Evolutionary conservation across 176 grass and related monocot genomes (phyloP).

Genomic region (Panicum miliaceum): DNA sequence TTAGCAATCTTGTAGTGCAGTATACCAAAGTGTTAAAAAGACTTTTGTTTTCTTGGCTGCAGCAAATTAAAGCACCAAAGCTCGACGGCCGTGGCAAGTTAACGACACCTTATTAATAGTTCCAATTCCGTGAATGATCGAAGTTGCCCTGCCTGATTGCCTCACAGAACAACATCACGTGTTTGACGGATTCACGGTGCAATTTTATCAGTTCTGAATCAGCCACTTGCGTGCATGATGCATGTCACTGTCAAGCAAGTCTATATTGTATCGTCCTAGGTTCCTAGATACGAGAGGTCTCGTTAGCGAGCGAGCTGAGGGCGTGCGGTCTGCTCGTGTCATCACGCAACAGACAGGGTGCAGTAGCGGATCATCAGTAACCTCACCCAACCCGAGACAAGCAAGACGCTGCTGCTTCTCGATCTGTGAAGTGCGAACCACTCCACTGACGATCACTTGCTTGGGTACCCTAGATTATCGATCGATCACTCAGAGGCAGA

Average conservation of each 20-base stretch:
- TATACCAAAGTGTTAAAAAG: no score
- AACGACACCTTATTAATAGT: not conserved
- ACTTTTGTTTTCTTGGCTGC: no score
- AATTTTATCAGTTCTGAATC: not conserved
- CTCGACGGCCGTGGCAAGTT: not conserved
- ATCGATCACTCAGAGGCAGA: not conserved
- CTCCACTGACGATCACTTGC: not conserved
- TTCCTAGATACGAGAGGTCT: not conserved
- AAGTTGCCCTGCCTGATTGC: not conserved
- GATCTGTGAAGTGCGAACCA: not conserved
- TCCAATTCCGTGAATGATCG: not conserved
- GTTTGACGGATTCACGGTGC: not conserved
- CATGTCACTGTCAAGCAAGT: not conserved
- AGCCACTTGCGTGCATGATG: not conserved
- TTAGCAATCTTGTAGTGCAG: no score
- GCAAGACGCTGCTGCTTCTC: not conserved
- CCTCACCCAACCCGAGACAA: constrained; percentile 8
- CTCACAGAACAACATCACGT: constrained; percentile 2
- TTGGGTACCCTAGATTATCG: not conserved
- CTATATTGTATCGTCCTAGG: not conserved
- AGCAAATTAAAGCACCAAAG: no score
- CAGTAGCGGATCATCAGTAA: not conserved
- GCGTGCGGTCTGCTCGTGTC: not conserved
- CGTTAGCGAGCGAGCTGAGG: not conserved
- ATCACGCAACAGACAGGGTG: not conserved